These are phyloP conservation scores for Solanum chiquidenum DNA, from an alignment of 257 asterid species.

Conservation along the genomic window DNA sequence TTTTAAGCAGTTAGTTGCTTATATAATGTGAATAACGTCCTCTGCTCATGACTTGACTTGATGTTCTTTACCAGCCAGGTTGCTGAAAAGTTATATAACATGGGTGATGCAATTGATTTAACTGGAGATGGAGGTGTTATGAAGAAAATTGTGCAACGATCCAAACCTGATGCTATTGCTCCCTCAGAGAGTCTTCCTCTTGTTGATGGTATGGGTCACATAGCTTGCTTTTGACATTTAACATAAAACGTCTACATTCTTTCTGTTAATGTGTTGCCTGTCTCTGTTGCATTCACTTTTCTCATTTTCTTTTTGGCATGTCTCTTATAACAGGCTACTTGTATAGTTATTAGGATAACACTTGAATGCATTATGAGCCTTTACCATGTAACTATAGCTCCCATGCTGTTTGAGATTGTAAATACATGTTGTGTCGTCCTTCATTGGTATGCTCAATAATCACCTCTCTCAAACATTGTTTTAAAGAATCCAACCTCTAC, in stretches of 20 bases:
- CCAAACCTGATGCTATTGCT: conserved; percentile 69
- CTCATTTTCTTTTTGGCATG: neutral
- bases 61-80: conserved; percentile 12
- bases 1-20: neutral
- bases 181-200: conserved; percentile 89
- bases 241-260: neutral
- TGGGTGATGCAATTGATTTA: conserved; percentile 68
- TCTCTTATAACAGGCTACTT: neutral
- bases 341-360: neutral
- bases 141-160: conserved; percentile 57
- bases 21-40: neutral
- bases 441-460: neutral
- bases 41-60: neutral
- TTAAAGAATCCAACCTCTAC: neutral
- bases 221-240: neutral
- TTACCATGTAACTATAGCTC: neutral
- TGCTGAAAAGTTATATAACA: conserved; percentile 24
- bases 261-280: neutral
- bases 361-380: neutral
- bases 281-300: neutral
- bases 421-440: neutral
- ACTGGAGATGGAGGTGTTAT: conserved; percentile 96
- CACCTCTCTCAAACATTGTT: neutral
- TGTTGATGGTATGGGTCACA: conserved; percentile 55
- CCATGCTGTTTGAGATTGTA: neutral